Percentiles rank a stretch among this genome's conserved stretches.
phyloP scores from a whole-genome alignment of 2,329 filamentous ascomycete genomes.

The Kalaharituber pfeilii region DNA sequence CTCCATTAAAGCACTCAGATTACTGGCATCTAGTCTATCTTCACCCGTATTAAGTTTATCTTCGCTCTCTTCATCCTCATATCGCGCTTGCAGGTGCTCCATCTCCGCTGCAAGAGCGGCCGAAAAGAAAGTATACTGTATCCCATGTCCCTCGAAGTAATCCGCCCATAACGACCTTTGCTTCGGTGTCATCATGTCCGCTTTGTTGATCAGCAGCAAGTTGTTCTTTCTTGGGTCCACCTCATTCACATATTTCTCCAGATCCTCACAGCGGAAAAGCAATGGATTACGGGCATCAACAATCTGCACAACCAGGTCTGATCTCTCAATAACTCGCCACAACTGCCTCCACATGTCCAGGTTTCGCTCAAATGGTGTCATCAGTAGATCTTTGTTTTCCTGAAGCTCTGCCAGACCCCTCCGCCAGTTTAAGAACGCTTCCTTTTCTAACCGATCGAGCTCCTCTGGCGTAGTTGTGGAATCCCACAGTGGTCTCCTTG shows the following conservation, averaged over 20 bases:
- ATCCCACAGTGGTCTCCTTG: conserved; percentile 79
- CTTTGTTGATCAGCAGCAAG: conserved; percentile 88
- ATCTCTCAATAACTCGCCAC: conserved; percentile 95
- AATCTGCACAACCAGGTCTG: conserved; percentile 91
- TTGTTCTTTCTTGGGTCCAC: conserved; percentile 80
- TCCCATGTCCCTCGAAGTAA: conserved; percentile 62
- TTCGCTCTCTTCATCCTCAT: conserved; percentile 27
- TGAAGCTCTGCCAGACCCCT: conserved; percentile 80
- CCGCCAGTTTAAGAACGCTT: conserved; percentile 72
- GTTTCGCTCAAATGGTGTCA: conserved; percentile 97
- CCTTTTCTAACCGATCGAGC: conserved; percentile 61
- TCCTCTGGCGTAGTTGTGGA: conserved; percentile 64
- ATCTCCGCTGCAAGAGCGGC: conserved; percentile 77
- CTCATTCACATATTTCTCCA: conserved; percentile 87
- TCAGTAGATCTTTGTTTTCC: conserved; percentile 80
- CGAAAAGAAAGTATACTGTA: conserved; percentile 93
- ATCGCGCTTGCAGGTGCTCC: conserved; percentile 33
- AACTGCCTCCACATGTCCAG: conserved; percentile 94
- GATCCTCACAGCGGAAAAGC: conserved; percentile 81
- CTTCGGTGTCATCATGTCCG: conserved; percentile 87
- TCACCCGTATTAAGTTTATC: conserved; percentile 32
- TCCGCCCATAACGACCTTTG: conserved; percentile 74
- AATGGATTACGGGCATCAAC: conserved; percentile 92
- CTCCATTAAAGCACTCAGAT: conserved; percentile 3
- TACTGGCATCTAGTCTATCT: conserved; percentile 23